Evolutionary conservation across 2,329 filamentous ascomycete genomes (phyloP), one percentile per base, ranked within the genome.

Genomic region (Chaetomium strumarium): DNA sequence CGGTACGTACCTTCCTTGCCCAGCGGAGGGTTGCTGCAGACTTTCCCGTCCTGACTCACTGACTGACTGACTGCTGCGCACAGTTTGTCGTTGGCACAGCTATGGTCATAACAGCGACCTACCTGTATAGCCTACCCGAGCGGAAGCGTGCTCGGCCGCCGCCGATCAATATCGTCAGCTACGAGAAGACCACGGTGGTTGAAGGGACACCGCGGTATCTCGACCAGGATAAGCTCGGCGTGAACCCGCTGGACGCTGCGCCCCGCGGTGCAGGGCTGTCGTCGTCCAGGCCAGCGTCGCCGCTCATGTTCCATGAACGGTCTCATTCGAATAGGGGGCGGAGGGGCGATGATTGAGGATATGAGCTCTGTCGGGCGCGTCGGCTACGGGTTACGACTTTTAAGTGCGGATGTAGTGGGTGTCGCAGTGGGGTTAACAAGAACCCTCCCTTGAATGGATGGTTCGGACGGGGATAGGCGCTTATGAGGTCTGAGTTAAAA

Each of bases 81-180:
- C 61, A 96, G 91, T 96, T 95, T 67, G 64, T 95, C 36, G 56
- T 90, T 46, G 93, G 93, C 49, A 91, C 91, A 0, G 75, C 76
- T 11, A 73, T 93, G 45, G 91, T 97, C 9, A 72, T 96, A 1
- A 77, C 81, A 39, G 86, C 91, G 2, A 95, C 90, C 2, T 96
- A 90, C 67, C 76, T 96, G 14, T 96, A 96, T 73, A 90, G 82
- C 55, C 78, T 79, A 6, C 78, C 83, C 1, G 81, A 90, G 57
- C 73, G 77, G 17, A 75, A 74, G 56, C 75, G 79, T 50, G 72
- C 76, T 49, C 80, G 83, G 14, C 82, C 88, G 19, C 74, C 81
- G 0, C 81, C 85, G 0, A 82, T 89, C 62, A 79, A 73, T 58
- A 84, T 91, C 55, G 85, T 84, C 43, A 81, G 75, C 58, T 90